Evolutionary conservation across 2,329 filamentous ascomycete species (phyloP), one percentile per base, ranked within the genome.

Genomic region (Ophiobolus disseminans): DNA sequence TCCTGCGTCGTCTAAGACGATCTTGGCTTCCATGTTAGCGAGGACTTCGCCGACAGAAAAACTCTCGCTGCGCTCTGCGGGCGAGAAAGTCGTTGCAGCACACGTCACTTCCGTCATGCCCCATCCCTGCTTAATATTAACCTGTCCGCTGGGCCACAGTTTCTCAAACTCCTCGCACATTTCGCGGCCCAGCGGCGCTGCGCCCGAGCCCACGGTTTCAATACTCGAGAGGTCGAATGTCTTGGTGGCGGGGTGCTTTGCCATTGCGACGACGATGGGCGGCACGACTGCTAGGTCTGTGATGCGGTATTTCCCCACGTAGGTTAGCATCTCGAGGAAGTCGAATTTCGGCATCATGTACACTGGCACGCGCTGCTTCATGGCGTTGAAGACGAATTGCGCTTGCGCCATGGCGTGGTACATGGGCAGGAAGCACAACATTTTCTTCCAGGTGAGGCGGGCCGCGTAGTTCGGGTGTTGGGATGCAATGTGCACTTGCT

Each of bases 91-190:
- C 10, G 89, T 79, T 14, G 82, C 78, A 0, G 87, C 85, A 69
- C 90, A 93, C 0, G 90, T 94, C 2, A 78, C 74, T 66, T 94
- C 90, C 1, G 90, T 94, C 90, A 95, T 93, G 4, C 91, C 91
- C 88, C 89, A 95, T 3, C 89, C 90, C 71, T 93, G 90, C 65
- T 80, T 82, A 21, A 86, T 66, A 57, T 81, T 80, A 19, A 84
- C 71, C 17, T 71, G 64, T 11, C 77, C 75, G 1, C 57, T 65
- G 1, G 75, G 72, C 78, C 85, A 85, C 47, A 86, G 64, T 48
- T 75, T 79, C 66, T 87, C 80, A 8, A 85, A 80, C 56, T 87
- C 84, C 6, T 53, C 61, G 28, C 65, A 69, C 0, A 73, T 65
- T 50, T 78, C 76, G 21, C 67, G 55, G 5, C 75, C 75, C 11